These are phyloP conservation scores for Pseudofabraea citricarpa DNA, from an alignment of 2,329 filamentous ascomycete genomes.

Conservation along the genomic window DNA sequence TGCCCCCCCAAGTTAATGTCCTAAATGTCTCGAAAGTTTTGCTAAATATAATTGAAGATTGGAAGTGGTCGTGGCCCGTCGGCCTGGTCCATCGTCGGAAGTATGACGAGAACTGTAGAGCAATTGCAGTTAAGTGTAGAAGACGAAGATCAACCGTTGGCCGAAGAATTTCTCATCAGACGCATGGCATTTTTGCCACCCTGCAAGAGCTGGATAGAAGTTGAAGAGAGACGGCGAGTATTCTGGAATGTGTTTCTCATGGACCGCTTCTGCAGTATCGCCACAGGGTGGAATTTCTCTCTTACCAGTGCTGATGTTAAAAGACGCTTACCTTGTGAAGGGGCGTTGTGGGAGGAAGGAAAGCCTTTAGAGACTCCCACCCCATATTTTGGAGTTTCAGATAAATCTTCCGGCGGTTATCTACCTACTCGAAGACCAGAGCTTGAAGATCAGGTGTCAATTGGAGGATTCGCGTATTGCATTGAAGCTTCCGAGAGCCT, in stretches of 20 bases:
- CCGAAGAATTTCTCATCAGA: constrained; percentile 27
- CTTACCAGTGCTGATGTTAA: constrained; percentile 28
- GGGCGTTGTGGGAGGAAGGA: constrained; percentile 26
- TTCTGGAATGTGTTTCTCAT: constrained; percentile 34
- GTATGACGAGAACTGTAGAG: constrained; percentile 31
- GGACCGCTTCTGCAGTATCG: constrained; percentile 32
- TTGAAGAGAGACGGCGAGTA: constrained; percentile 30
- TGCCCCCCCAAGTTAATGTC: constrained; percentile 3
- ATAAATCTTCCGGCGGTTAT: constrained; percentile 20
- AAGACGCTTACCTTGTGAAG: constrained; percentile 31
- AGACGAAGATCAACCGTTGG: constrained; percentile 17
- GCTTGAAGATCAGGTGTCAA: constrained; percentile 21
- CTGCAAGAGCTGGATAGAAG: constrained; percentile 26
- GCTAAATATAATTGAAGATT: constrained; percentile 16
- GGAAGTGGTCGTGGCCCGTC: constrained; percentile 28
- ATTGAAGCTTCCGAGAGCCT: constrained; percentile 31
- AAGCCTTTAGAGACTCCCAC: constrained; percentile 22
- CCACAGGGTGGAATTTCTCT: constrained; percentile 31
- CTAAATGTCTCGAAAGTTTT: neutral
- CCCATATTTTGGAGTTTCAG: constrained; percentile 36
- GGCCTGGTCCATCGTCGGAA: constrained; percentile 30
- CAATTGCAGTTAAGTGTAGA: constrained; percentile 27
- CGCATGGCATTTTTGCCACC: constrained; percentile 31
- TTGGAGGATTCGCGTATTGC: constrained; percentile 28
- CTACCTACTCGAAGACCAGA: constrained; percentile 17